Conservation (phyloP, 345 rosid species). For the Cardamine occulta region DNA sequence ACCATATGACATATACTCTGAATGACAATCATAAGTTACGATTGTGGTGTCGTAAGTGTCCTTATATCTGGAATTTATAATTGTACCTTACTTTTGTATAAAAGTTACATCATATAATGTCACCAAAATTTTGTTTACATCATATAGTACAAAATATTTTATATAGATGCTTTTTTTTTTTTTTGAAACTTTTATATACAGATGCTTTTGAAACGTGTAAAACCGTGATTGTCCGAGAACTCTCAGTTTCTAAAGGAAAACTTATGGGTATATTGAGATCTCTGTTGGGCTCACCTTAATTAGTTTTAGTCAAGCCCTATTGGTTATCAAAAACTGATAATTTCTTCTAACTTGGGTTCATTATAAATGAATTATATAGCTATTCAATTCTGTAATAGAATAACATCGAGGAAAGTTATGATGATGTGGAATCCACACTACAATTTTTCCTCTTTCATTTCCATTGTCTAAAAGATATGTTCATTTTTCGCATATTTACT, state of each 20-base stretch:
- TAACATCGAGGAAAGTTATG: background rate
- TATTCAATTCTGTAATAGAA: background rate
- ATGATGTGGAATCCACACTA: constrained; percentile 39
- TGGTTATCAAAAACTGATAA: background rate
- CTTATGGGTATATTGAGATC: background rate
- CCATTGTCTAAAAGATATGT: background rate
- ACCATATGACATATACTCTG: background rate
- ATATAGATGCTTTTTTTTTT: background rate
- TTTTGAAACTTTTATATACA: too few species aligned
- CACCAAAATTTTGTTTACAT: too few species aligned
- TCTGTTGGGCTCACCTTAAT: background rate
- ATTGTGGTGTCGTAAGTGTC: background rate
- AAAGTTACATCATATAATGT: background rate
- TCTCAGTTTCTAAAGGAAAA: background rate
- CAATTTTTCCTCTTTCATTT: background rate
- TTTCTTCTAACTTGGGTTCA: background rate
- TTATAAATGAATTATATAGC: background rate
- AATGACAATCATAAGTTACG: background rate
- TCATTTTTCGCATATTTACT: constrained; percentile 9
- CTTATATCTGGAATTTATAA: background rate
- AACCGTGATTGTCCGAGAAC: background rate
- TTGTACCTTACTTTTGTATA: background rate
- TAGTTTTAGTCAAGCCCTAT: background rate
- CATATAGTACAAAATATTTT: background rate
- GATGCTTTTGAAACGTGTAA: too few species aligned